Evolutionary conservation across 495 filamentous ascomycete species (phyloP).

Genomic region (Neurospora sp.): DNA sequence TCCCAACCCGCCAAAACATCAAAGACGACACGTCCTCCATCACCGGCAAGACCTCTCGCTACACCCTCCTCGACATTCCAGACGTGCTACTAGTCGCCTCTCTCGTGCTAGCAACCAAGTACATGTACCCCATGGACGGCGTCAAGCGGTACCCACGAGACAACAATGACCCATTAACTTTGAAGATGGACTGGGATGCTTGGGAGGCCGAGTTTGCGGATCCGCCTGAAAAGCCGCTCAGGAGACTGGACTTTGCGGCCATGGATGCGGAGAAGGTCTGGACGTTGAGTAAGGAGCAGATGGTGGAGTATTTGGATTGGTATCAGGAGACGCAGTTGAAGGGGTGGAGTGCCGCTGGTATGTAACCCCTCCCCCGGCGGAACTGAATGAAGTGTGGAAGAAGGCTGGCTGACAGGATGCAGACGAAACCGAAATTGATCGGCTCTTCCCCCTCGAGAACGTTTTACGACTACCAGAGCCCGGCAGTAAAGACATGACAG

Average conservation of each 20-base stretch:
- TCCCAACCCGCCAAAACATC: constrained; percentile 26
- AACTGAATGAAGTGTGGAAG: too few species aligned
- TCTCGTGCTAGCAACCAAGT: constrained; percentile 68
- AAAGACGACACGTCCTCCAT: constrained; percentile 2
- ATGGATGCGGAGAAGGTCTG: constrained; percentile 60
- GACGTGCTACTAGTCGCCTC: constrained; percentile 63
- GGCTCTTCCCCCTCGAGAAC: constrained; percentile 33
- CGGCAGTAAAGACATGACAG: constrained; percentile 13
- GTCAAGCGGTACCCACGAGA: constrained; percentile 45
- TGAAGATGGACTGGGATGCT: constrained; percentile 57
- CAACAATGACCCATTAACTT: constrained; percentile 47
- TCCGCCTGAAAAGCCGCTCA: constrained; percentile 10
- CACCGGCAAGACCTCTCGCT: not conserved
- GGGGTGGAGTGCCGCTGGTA: constrained; percentile 29
- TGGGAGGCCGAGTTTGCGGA: constrained; percentile 53
- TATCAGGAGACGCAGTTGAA: constrained; percentile 66
- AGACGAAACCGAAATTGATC: constrained; percentile 30
- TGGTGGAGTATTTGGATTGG: constrained; percentile 85
- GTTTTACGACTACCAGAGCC: constrained; percentile 7
- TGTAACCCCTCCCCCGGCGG: not conserved
- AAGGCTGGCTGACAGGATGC: too few species aligned
- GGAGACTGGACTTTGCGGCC: constrained; percentile 21
- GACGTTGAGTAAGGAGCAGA: constrained; percentile 51
- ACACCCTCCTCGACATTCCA: constrained; percentile 42
- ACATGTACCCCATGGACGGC: constrained; percentile 66